These are phyloP conservation scores for Aureobasidium sp. DNA, from an alignment of 2,329 filamentous ascomycete genomes.

Conservation along the genomic window DNA sequence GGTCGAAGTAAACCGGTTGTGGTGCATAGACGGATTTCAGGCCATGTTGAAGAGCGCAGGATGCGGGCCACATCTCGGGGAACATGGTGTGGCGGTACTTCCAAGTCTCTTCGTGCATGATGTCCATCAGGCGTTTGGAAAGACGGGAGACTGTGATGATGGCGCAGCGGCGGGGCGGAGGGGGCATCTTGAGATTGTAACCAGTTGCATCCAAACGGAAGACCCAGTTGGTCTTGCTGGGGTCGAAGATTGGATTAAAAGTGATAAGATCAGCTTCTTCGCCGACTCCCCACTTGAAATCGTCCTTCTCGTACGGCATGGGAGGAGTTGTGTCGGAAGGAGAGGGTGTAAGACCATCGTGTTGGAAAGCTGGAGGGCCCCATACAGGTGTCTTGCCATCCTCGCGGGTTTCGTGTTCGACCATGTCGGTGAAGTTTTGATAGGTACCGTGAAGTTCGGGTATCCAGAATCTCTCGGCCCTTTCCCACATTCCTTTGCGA, in stretches of 20 bases:
- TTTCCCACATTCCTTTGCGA: slow-evolving; percentile 66
- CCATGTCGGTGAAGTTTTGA: slow-evolving; percentile 58
- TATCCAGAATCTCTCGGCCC: slow-evolving; percentile 66
- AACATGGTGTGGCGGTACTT: slow-evolving; percentile 65
- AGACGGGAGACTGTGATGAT: slow-evolving; percentile 71
- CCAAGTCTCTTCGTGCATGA: slow-evolving; percentile 72
- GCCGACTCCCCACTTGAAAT: slow-evolving; percentile 69
- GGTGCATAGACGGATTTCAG: slow-evolving; percentile 72
- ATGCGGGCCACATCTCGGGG: slow-evolving; percentile 73
- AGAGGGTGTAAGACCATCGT: slow-evolving; percentile 46
- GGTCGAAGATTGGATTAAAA: slow-evolving; percentile 74
- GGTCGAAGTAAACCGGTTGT: slow-evolving; percentile 73
- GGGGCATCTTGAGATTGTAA: slow-evolving; percentile 48
- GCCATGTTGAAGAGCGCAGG: slow-evolving; percentile 67
- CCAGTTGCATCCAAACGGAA: slow-evolving; percentile 62
- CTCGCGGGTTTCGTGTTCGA: slow-evolving; percentile 53
- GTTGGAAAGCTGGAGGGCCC: slow-evolving; percentile 48
- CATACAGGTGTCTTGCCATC: slow-evolving; percentile 52
- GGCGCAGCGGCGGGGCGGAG: slow-evolving; percentile 65
- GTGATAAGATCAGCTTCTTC: slow-evolving; percentile 69
- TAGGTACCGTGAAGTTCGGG: slow-evolving; percentile 61
- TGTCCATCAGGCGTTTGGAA: slow-evolving; percentile 62
- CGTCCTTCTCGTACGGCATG: slow-evolving; percentile 51
- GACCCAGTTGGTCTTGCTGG: slow-evolving; percentile 65
- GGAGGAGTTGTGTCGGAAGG: slow-evolving; percentile 61